A percentile compares a stretch with the other conserved stretches of the same genome.
Evolutionary conservation across 2,329 filamentous ascomycete genomes (phyloP).

Genomic region (Teratosphaeriaceae sp.): DNA sequence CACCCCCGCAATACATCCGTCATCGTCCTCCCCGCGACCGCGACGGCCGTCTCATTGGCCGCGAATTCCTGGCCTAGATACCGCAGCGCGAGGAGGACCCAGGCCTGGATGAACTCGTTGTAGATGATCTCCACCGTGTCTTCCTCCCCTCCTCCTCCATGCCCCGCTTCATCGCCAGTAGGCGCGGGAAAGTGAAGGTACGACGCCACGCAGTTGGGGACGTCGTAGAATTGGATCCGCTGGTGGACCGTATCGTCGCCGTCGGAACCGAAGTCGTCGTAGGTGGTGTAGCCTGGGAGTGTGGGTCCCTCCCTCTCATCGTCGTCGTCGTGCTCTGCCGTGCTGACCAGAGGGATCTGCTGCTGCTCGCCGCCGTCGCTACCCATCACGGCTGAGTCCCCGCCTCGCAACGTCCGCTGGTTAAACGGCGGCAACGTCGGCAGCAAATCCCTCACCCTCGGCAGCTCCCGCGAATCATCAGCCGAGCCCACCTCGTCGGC

Average conservation of each 20-base stretch:
- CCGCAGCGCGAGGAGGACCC: slow-evolving; percentile 68
- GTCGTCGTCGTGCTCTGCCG: no score
- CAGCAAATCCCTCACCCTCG: slow-evolving; percentile 4
- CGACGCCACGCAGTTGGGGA: slow-evolving; percentile 79
- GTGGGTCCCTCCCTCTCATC: slow-evolving; percentile 16
- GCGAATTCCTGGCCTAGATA: slow-evolving; percentile 48
- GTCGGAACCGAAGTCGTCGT: slow-evolving; percentile 72
- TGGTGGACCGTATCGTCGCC: slow-evolving; percentile 88
- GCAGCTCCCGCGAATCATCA: slow-evolving; percentile 1
- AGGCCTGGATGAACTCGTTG: slow-evolving; percentile 82
- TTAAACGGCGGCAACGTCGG: slow-evolving; percentile 6
- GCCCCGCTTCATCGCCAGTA: slow-evolving; percentile 47
- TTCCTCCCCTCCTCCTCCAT: no score
- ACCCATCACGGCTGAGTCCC: not conserved
- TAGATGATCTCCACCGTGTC: slow-evolving; percentile 83
- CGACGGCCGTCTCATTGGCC: slow-evolving; percentile 45
- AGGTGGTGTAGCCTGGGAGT: slow-evolving; percentile 81
- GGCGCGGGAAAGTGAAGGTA: slow-evolving; percentile 53
- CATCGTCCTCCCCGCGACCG: slow-evolving; percentile 48
- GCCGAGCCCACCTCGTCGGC: no score
- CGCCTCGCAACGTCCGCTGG: not conserved
- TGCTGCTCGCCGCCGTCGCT: no score
- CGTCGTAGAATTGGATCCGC: slow-evolving; percentile 63
- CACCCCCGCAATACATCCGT: slow-evolving; percentile 54
- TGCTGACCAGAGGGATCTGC: slow-evolving; percentile 9